Conservation (phyloP, 169 alveolate genomes). For the Cyclospora cayetanensis region DNA sequence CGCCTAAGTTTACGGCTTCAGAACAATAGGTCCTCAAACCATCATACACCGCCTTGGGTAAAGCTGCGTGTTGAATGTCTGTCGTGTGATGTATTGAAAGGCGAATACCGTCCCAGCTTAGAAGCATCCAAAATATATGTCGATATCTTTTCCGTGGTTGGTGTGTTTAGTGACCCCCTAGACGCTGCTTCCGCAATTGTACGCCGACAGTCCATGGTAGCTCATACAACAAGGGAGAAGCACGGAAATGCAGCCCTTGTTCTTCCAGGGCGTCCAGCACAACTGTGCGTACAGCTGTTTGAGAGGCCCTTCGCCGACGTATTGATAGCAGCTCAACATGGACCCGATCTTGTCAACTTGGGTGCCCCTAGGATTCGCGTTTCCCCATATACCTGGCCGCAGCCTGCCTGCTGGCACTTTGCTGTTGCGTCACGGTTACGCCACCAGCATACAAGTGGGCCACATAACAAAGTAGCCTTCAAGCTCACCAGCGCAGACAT, state of each 20-base stretch:
- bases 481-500: conserved; percentile 17
- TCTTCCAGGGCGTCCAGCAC: conserved; percentile 53
- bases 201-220: neutral
- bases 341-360: conserved; percentile 4
- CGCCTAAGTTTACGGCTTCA: conserved; percentile 40
- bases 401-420: conserved; percentile 61
- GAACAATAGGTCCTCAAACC: neutral
- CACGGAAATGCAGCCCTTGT: conserved; percentile 23
- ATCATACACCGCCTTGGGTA: neutral
- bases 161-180: neutral
- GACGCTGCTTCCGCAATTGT: neutral
- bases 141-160: neutral
- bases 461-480: conserved; percentile 3
- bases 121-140: conserved; percentile 5
- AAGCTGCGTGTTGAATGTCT: conserved; percentile 18
- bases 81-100: neutral
- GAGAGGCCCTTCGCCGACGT: conserved; percentile 57
- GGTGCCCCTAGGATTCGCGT: conserved; percentile 49
- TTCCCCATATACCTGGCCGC: conserved; percentile 44
- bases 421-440: neutral
- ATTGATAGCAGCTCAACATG: conserved; percentile 9
- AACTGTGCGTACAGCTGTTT: conserved; percentile 45
- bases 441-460: neutral
- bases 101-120: neutral
- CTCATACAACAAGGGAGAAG: neutral